Evolutionary conservation across 2,329 filamentous ascomycete species (phyloP).

Genomic region (Colletotrichum tropicicola): DNA sequence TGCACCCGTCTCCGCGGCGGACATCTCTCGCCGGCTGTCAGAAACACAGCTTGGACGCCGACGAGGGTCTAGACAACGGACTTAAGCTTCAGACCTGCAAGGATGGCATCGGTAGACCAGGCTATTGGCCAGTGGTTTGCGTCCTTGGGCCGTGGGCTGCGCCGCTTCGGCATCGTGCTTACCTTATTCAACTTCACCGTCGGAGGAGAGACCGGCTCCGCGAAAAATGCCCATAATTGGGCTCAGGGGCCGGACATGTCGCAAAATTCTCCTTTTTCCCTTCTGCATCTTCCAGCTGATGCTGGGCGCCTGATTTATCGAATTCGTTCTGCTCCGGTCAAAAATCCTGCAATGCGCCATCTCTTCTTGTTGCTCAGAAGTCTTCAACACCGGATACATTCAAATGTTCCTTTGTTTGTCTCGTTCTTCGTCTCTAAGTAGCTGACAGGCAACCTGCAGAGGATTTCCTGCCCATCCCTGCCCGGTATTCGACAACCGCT

Average conservation of each 20-base stretch:
- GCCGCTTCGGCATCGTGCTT: not conserved
- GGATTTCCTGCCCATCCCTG: no score
- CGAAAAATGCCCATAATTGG: not conserved
- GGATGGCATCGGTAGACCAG: not conserved
- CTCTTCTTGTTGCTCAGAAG: not conserved
- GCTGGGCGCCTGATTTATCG: not conserved
- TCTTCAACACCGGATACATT: no score
- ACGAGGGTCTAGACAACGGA: not conserved
- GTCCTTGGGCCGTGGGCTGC: not conserved
- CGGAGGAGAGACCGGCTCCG: not conserved
- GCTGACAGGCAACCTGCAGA: no score
- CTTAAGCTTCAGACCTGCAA: constrained; percentile 1
- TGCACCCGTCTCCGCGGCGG: no score
- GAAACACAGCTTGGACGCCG: not conserved
- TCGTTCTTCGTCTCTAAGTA: no score
- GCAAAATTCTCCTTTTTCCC: no score
- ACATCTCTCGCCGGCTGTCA: not conserved
- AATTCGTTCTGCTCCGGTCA: no score
- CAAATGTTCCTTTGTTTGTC: no score
- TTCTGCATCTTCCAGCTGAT: not conserved
- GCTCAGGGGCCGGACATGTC: not conserved
- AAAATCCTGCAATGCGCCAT: not conserved
- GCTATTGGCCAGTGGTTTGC: not conserved
- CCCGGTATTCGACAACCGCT: no score
- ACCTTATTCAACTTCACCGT: not conserved